phyloP scores from a whole-genome alignment of 2,329 filamentous ascomycete species.

The Setomelanomma holmii region DNA sequence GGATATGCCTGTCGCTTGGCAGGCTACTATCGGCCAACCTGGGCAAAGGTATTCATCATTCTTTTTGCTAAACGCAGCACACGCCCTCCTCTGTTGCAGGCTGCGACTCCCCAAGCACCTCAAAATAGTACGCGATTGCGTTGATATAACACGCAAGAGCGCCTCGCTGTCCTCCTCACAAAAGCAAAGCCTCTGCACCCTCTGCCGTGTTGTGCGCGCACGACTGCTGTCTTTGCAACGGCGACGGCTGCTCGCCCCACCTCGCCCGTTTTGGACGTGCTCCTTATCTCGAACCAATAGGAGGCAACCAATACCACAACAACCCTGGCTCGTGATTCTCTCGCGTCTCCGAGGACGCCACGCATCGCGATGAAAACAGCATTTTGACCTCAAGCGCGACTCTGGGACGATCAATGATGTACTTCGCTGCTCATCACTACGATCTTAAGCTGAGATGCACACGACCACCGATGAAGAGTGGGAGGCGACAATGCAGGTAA shows the following conservation, averaged over 20 bases:
- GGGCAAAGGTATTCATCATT: conserved; percentile 15
- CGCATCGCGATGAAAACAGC: conserved; percentile 11
- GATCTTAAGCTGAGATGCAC: neutral
- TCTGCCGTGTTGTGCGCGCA: neutral
- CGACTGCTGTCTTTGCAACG: conserved; percentile 4
- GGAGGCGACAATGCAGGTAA: neutral
- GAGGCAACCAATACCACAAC: neutral
- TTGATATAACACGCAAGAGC: conserved; percentile 1
- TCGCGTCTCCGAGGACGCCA: conserved; percentile 14
- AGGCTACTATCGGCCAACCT: neutral
- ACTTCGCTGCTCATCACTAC: neutral
- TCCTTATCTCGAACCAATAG: conserved; percentile 43
- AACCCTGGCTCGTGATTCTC: conserved; percentile 8
- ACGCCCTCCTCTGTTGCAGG: neutral
- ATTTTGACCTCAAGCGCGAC: conserved; percentile 15
- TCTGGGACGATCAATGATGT: conserved; percentile 11
- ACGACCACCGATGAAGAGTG: neutral
- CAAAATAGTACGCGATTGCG: neutral
- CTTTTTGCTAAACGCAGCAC: conserved; percentile 14
- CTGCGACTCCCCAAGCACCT: neutral
- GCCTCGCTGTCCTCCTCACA: conserved; percentile 1
- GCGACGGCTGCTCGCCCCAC: conserved; percentile 18
- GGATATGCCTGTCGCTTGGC: conserved; percentile 1
- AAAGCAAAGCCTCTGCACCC: conserved; percentile 3
- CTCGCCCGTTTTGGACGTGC: conserved; percentile 12